Evolutionary conservation across 2,329 filamentous ascomycete genomes (phyloP).

Genomic region (Corynespora cassiicola): DNA sequence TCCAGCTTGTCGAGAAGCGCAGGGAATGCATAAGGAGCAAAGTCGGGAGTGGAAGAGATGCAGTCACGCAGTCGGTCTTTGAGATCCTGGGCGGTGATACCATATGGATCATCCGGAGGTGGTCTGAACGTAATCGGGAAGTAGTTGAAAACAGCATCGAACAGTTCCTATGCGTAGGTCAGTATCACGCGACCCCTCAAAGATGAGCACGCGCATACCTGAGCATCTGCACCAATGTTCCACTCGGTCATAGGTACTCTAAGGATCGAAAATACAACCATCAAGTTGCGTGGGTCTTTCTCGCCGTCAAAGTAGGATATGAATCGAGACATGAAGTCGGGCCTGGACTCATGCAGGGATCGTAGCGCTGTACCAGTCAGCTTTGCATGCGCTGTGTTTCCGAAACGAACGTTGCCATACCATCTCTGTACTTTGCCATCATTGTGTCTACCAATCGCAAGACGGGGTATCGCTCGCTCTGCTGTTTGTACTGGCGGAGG

Average conservation of each 20-base stretch:
- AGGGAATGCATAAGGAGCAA: slow-evolving; percentile 73
- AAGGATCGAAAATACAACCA: slow-evolving; percentile 73
- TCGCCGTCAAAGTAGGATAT: slow-evolving; percentile 71
- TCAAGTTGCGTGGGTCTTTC: slow-evolving; percentile 73
- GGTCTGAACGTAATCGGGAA: slow-evolving; percentile 75
- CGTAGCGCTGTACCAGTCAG: slow-evolving; percentile 37
- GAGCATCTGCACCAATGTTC: slow-evolving; percentile 66
- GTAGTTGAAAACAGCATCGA: slow-evolving; percentile 75
- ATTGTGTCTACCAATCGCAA: slow-evolving; percentile 67
- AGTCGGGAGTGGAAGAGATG: slow-evolving; percentile 66
- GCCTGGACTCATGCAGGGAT: slow-evolving; percentile 58
- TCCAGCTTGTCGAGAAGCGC: slow-evolving; percentile 72
- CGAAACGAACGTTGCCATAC: slow-evolving; percentile 39
- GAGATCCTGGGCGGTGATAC: slow-evolving; percentile 72
- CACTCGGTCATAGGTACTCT: slow-evolving; percentile 73
- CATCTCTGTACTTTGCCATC: slow-evolving; percentile 66
- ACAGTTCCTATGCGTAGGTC: slow-evolving; percentile 53
- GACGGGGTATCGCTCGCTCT: slow-evolving; percentile 66
- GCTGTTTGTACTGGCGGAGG: slow-evolving; percentile 67
- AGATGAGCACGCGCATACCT: slow-evolving; percentile 50
- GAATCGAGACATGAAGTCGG: slow-evolving; percentile 65
- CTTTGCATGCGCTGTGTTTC: background rate
- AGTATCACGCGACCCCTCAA: slow-evolving; percentile 1
- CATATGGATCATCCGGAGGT: slow-evolving; percentile 72
- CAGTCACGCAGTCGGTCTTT: slow-evolving; percentile 70